Conservation (phyloP, 164 flowering plant species). For the Umbellularia californica region DNA sequence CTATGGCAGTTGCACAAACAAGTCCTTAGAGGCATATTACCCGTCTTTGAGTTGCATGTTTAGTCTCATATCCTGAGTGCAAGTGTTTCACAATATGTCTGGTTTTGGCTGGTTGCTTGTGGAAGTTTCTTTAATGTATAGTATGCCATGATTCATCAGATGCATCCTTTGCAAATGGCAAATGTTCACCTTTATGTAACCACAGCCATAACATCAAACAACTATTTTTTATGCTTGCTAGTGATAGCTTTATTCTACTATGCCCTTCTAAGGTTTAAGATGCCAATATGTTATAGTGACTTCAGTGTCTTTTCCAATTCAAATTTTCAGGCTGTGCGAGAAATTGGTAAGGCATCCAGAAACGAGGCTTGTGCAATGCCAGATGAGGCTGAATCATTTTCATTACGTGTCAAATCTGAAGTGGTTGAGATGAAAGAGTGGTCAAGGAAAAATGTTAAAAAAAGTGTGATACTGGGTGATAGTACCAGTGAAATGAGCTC, state of each 20-base stretch:
- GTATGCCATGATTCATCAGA: no score
- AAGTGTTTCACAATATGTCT: no score
- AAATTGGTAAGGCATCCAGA: constrained; percentile 72
- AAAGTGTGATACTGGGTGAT: constrained; percentile 11
- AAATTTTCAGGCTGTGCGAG: constrained; percentile 66
- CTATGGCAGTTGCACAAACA: no score
- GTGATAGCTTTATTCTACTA: neutral
- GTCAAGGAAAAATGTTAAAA: constrained; percentile 5
- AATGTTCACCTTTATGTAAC: neutral
- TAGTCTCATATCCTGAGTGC: no score
- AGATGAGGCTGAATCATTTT: constrained; percentile 36
- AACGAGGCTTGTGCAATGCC: constrained; percentile 57
- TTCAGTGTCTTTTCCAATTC: neutral
- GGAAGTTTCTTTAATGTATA: no score
- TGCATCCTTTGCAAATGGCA: no score
- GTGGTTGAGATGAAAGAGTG: constrained; percentile 26
- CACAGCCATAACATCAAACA: neutral
- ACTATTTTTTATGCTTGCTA: neutral
- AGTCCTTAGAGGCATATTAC: no score
- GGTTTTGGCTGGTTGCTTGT: no score
- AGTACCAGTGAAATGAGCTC: constrained; percentile 4
- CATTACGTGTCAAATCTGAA: constrained; percentile 32
- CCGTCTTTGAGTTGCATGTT: no score
- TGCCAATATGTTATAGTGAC: neutral
- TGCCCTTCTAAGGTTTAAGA: neutral